Evolutionary conservation across 768 basidiomycete species (phyloP), one percentile per base, ranked within the genome.

Genomic region (Amanita thiersii): DNA sequence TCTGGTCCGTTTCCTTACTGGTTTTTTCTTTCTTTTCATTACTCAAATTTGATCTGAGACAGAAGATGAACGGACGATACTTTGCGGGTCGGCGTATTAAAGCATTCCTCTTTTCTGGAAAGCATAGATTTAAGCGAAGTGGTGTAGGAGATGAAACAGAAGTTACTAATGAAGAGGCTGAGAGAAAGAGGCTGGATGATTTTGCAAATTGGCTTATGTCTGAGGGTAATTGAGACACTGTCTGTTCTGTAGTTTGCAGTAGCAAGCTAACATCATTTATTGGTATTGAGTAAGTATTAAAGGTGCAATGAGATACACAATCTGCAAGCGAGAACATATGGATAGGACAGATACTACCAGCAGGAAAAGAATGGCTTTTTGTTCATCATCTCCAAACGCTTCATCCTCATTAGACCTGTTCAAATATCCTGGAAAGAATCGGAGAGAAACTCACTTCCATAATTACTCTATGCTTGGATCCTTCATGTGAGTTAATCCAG

Each of bases 51-150:
- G n/a, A 17, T 50, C 15, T 19, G 9, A 9, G 33, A 8, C 37
- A 93, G 86, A 94, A 84, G 81, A 97, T 97, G 91, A 77, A 93
- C 50, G 88, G 88, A 5, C 72, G 93, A 29, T 96, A 79, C 61
- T 98, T 97, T 54, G 84, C 80, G 19, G 89, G 89, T 9, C 74
- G 88, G 32, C 72, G 75, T 32, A 69, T 99, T 37, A 79, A 86
- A 54, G 96, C 94, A 1, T 75, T 75, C 2, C 65, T 96, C 10
- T 93, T 80, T 57, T 70, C 73, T 19, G 93, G 92, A 37, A 82
- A 79, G 58, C 82, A 92, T 55, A 68, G 79, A 30, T 97, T 86
- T 69, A 75, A 69, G 48, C 82, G 85, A 40, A 84, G 77, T 46
- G 89, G 86, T 6, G 65, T 64, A 18, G 73, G 72, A 2, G 81